A percentile compares a stretch with the other conserved stretches of the same genome.
These are phyloP conservation scores for Fusarium marasasianum DNA, from an alignment of 2,329 filamentous ascomycete species.

Conservation along the genomic window DNA sequence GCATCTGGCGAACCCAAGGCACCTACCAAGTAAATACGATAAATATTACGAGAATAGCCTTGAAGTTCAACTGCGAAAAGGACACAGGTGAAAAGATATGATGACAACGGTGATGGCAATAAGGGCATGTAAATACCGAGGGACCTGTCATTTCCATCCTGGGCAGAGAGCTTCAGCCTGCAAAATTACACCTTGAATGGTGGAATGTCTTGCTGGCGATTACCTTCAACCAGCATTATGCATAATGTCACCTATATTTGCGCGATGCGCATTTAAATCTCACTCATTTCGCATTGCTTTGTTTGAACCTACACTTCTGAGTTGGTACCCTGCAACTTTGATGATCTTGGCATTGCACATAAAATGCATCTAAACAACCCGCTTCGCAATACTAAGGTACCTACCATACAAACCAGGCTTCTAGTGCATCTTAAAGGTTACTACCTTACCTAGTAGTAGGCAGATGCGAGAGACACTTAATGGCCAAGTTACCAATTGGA, in stretches of 20 bases:
- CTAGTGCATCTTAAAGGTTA: not conserved
- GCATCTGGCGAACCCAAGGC: constrained; percentile 12
- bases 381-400: not conserved
- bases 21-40: constrained; percentile 21
- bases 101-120: not conserved
- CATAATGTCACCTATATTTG: not conserved
- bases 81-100: not conserved
- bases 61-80: too few relatives aligned
- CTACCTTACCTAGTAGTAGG: too few relatives aligned
- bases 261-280: not conserved
- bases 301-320: not conserved
- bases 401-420: not conserved
- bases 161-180: not conserved
- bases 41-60: not conserved
- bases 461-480: not conserved
- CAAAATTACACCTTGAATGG: not conserved
- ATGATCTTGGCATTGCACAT: not conserved
- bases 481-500: not conserved
- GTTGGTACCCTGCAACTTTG: not conserved
- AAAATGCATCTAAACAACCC: not conserved
- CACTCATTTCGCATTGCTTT: not conserved
- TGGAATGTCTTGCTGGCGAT: not conserved
- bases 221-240: not conserved
- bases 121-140: not conserved
- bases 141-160: not conserved